Evolutionary conservation across 257 asterid genomes (phyloP), one percentile per base, ranked within the genome.

Genomic region (Nicotiana obtusifolia): DNA sequence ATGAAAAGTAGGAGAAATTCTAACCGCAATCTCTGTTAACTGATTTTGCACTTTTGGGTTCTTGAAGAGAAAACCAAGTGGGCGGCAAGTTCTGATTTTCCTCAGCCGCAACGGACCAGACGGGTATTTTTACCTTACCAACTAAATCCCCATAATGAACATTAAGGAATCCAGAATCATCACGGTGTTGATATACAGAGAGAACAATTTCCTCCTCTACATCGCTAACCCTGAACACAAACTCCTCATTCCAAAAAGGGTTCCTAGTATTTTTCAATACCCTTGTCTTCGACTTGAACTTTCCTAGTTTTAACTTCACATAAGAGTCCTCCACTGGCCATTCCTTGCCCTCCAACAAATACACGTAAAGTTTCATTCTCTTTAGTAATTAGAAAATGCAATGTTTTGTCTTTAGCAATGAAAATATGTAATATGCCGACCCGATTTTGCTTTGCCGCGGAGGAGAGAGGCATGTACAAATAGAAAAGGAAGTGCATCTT

Each of bases 161-260:
- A 86, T 49, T 86, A 49, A 95, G 90, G 69, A 91, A 86, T 13
- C 97, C 94, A 22, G 87, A 89, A 10, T 87, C 91, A 66, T 88
- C 95, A 57, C 76, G 86, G 83, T 88, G 65, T 19, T 85, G 86
- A 78, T 87, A 90, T 19, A 90, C 92, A 35, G 95, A 90, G 7
- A 91, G 77, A 82, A 90, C 90, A 35, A 93, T 88, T 28, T 93
- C 91, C 1, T 91, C 97, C 82, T 88, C 93, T 86, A 92, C 86
- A 81, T 92, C 93, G 71, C 84, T 77, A 16, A 90, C 97, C 62
- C 88, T 85, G 81, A 95, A 95, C 64, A 84, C 93, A 79, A 95
- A 95, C 88, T 93, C 99, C 82, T 95, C 99, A 10, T 95, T 92
- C 99, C 94, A 95, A 56, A 92, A 52, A 8, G 97, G 97, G 77